Evolutionary conservation across 2,329 filamentous ascomycete genomes (phyloP).

Genomic region (Didymella glomerata): DNA sequence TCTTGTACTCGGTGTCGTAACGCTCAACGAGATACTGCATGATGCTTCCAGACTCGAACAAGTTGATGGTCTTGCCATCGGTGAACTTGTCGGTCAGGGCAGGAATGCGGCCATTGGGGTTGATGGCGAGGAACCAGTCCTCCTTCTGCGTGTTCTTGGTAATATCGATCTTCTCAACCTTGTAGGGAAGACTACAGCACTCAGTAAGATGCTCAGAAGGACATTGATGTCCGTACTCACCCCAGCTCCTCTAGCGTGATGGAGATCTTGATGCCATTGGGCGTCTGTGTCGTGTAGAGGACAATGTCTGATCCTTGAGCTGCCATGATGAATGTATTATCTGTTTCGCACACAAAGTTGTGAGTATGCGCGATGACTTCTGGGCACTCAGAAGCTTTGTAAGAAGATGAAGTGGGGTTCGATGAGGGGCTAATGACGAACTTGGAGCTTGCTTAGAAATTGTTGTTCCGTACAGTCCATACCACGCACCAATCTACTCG

Average conservation of each 20-base stretch:
- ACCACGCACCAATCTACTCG: neutral
- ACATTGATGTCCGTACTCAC: conserved; percentile 29
- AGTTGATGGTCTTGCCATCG: conserved; percentile 74
- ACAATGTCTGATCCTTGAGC: conserved; percentile 68
- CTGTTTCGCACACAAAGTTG: neutral
- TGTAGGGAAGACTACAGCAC: conserved; percentile 69
- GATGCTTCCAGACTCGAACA: conserved; percentile 87
- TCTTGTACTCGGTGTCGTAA: conserved; percentile 83
- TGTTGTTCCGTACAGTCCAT: neutral
- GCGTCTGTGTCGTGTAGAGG: conserved; percentile 82
- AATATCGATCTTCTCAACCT: conserved; percentile 75
- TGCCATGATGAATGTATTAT: conserved; percentile 25
- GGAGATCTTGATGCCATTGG: conserved; percentile 89
- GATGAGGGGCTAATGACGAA: conserved; percentile 41
- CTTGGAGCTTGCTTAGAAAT: conserved; percentile 40
- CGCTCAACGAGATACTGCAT: conserved; percentile 83
- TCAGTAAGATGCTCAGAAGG: neutral
- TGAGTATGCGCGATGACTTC: neutral
- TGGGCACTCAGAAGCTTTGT: conserved; percentile 13
- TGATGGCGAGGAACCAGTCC: conserved; percentile 88
- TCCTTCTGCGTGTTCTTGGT: conserved; percentile 81
- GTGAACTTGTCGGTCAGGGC: conserved; percentile 79
- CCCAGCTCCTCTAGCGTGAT: conserved; percentile 87
- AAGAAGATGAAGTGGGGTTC: conserved; percentile 27
- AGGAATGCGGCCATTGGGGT: conserved; percentile 91